Base-by-base conservation (phyloP, 306 rosid species). In the Cajanus cajan region DNA sequence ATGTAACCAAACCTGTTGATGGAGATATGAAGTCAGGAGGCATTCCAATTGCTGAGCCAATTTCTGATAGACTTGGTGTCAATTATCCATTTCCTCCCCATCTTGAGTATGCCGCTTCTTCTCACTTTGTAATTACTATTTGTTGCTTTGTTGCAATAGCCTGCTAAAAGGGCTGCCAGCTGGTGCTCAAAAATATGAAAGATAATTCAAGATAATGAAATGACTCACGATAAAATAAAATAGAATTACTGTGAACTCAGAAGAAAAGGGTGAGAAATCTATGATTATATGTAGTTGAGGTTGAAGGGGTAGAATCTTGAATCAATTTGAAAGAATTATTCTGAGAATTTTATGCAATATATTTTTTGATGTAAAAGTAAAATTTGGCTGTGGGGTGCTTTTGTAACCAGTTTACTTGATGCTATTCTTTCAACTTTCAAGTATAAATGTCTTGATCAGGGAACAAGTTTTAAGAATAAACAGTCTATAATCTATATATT, bases 81-180 rank as follows among this genome's bases (percentile, higher is more conserved):
- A 95, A 95, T 83, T 95, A 92, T 83, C 92, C 94, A 73, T 93
- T 92, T 86, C 97, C 98, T 86, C 94, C 97, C 57, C 86, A 91
- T 71, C 93, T 95, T 48, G 97, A 88, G 98, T 95, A 89, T 28
- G 93, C 57, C 61, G 5, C 79, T 75, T 34, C 64, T 61, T 77
- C 76, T 78, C 55, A 24, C 66, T 76, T 74, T 80, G 48, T 19
- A 52, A 54, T 63, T 63, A 5, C 43, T 62, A 21, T 68, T 81
- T 41, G 68, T 68, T 68, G 50, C 28, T 18, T 64, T 80, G 7
- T 43, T 78, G 66, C 44, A 51, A 6, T 21, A 6, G 43, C 59
- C 76, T 61, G 25, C 55, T 58, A 16, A 58, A 39, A 37, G 74
- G 31, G 16, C 37, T 61, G 50, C 19, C 58, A 25, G 7, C 9